These are phyloP conservation scores for Pestalotiopsis sp. DNA, from an alignment of 2,329 filamentous ascomycete species.

Conservation along the genomic window DNA sequence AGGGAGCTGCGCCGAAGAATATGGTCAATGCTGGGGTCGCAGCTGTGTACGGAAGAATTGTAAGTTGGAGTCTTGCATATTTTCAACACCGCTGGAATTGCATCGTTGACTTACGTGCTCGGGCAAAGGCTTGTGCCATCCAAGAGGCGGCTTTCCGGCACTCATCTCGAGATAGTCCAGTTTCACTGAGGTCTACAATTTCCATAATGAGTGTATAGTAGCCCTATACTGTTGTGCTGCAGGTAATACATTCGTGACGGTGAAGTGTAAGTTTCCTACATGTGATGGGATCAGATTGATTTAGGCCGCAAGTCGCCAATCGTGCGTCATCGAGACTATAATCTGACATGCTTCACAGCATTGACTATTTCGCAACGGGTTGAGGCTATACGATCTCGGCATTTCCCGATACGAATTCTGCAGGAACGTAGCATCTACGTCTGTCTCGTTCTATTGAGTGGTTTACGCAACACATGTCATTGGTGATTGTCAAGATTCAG, in stretches of 20 bases:
- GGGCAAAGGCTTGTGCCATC: constrained; percentile 5
- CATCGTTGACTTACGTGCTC: background rate
- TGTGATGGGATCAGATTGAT: background rate
- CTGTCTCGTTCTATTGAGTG: background rate
- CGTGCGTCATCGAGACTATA: background rate
- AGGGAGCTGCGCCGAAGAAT: constrained; percentile 6
- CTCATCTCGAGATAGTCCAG: background rate
- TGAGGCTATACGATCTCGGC: background rate
- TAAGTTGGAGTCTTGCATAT: background rate
- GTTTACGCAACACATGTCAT: background rate
- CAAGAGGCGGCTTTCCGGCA: background rate
- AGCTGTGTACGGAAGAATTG: background rate
- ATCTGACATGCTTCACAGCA: background rate
- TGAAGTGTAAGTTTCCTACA: background rate
- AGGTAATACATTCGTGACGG: background rate
- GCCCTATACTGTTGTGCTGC: too few relatives aligned
- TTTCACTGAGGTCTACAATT: background rate
- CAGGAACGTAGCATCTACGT: background rate
- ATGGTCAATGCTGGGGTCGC: constrained; percentile 5
- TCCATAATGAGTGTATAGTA: background rate
- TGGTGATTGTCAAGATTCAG: background rate
- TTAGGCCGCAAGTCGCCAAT: background rate
- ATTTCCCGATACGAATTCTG: background rate
- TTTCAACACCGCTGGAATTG: background rate
- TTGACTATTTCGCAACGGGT: too few relatives aligned